Percentiles rank a stretch among this genome's conserved stretches.
Evolutionary conservation across 768 basidiomycete species (phyloP).

Genomic region (Coprinopsis marcescibilis): DNA sequence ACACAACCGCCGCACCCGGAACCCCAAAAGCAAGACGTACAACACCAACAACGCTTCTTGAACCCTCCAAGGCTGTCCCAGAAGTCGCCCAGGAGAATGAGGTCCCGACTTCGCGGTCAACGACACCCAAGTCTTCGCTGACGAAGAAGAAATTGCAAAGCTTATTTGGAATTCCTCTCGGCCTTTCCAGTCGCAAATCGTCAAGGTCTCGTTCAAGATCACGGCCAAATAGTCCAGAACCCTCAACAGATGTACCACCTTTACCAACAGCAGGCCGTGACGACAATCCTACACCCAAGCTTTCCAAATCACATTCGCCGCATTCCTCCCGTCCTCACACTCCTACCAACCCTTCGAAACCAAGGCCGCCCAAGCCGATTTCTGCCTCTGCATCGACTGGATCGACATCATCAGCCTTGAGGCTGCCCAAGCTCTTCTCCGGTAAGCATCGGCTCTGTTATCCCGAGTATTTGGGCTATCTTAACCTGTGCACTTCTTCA

Average conservation of each 20-base stretch:
- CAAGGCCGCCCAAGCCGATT: constrained; percentile 23
- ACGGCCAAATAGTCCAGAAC: constrained; percentile 18
- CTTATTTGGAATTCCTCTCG: constrained; percentile 39
- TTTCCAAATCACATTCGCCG: constrained; percentile 19
- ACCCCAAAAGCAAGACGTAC: constrained; percentile 37
- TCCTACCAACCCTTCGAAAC: constrained; percentile 23
- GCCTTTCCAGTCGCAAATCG: constrained; percentile 29
- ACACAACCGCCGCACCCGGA: constrained; percentile 53
- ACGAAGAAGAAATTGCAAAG: constrained; percentile 37
- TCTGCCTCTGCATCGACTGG: constrained; percentile 23
- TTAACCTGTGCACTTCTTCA: not conserved
- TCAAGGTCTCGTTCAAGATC: constrained; percentile 29
- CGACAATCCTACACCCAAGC: constrained; percentile 25
- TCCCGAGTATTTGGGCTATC: not conserved
- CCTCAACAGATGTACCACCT: constrained; percentile 19
- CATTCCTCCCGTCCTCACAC: constrained; percentile 23
- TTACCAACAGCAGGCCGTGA: constrained; percentile 20
- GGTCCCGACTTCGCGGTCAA: constrained; percentile 18
- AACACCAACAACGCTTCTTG: constrained; percentile 22
- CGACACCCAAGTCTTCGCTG: constrained; percentile 30
- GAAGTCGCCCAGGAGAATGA: constrained; percentile 7
- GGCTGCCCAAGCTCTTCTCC: constrained; percentile 27
- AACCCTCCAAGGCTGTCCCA: constrained; percentile 13
- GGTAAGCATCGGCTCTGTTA: constrained; percentile 17
- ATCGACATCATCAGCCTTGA: constrained; percentile 23